Evolutionary conservation across 139 green algal species (phyloP).

Genomic region (Closterium sp.): DNA sequence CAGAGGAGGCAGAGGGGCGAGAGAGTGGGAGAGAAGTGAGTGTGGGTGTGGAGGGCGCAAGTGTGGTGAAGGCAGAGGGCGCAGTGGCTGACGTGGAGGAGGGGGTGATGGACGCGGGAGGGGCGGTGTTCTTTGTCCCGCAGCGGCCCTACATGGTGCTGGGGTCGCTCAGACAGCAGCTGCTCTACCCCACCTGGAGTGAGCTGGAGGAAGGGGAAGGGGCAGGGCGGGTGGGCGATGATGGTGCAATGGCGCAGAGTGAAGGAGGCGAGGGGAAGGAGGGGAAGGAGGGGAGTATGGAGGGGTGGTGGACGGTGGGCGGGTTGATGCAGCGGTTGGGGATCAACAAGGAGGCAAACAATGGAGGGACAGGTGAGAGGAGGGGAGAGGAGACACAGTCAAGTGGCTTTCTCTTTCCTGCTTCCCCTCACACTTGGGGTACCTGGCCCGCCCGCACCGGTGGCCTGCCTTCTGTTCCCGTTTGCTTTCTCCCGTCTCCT

Average conservation of each 20-base stretch:
- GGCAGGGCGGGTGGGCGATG: not conserved
- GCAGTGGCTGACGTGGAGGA: not conserved
- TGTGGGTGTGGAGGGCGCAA: not conserved
- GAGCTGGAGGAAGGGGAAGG: not conserved
- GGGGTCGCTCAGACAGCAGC: slow-evolving; percentile 81
- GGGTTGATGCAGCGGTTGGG: slow-evolving; percentile 7
- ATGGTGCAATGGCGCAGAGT: not conserved
- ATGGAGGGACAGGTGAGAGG: not conserved
- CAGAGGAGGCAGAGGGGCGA: too few relatives aligned
- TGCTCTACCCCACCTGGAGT: slow-evolving; percentile 81
- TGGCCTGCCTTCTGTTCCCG: too few relatives aligned
- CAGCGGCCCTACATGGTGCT: slow-evolving; percentile 97
- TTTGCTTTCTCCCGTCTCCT: too few relatives aligned
- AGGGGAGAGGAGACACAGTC: not conserved
- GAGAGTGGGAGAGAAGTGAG: not conserved
- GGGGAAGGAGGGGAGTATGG: not conserved
- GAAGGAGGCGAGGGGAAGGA: not conserved
- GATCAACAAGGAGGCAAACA: not conserved
- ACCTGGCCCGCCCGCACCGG: too few relatives aligned
- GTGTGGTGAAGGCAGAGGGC: not conserved
- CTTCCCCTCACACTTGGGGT: not conserved
- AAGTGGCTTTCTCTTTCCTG: not conserved
- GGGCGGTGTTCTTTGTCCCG: slow-evolving; percentile 79
- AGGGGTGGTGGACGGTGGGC: not conserved
- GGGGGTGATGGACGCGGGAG: not conserved